Evolutionary conservation across 345 rosid genomes (phyloP).

Genomic region (Streptanthus diversifolius): DNA sequence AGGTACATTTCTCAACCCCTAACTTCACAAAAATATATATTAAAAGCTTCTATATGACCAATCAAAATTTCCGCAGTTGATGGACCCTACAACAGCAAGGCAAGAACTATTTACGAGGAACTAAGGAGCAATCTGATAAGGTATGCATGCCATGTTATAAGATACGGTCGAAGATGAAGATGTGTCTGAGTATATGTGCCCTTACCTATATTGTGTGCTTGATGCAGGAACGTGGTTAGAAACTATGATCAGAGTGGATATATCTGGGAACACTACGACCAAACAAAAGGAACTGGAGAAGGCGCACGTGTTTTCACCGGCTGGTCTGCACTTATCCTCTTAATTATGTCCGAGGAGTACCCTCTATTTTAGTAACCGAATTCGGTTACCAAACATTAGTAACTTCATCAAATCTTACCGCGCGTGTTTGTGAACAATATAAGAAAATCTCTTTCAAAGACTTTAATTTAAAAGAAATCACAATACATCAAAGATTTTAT

Average conservation of each 20-base stretch:
- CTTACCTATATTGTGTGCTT: neutral
- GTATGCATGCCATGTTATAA: constrained; percentile 33
- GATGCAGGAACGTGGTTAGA: constrained; percentile 65
- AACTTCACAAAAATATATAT: neutral
- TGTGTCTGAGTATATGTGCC: constrained; percentile 4
- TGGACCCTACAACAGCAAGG: constrained; percentile 69
- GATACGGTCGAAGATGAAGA: neutral
- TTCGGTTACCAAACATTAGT: constrained; percentile 7
- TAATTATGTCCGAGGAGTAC: constrained; percentile 73
- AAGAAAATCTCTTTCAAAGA: constrained; percentile 5
- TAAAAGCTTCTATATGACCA: neutral
- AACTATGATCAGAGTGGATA: constrained; percentile 76
- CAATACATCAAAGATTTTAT: constrained; percentile 17
- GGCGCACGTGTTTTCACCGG: constrained; percentile 76
- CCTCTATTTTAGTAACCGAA: constrained; percentile 15
- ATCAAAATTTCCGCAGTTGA: constrained; percentile 44
- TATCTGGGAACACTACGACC: constrained; percentile 92
- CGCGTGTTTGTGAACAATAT: constrained; percentile 4
- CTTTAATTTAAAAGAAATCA: neutral
- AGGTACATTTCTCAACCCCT: constrained; percentile 42
- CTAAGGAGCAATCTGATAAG: constrained; percentile 68
- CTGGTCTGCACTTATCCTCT: constrained; percentile 73
- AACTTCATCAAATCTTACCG: neutral
- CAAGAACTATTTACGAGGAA: constrained; percentile 55
- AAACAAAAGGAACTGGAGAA: constrained; percentile 67